Evolutionary conservation across 345 rosid genomes (phyloP), one percentile per base, ranked within the genome.

Genomic region (Populus pruinosa): DNA sequence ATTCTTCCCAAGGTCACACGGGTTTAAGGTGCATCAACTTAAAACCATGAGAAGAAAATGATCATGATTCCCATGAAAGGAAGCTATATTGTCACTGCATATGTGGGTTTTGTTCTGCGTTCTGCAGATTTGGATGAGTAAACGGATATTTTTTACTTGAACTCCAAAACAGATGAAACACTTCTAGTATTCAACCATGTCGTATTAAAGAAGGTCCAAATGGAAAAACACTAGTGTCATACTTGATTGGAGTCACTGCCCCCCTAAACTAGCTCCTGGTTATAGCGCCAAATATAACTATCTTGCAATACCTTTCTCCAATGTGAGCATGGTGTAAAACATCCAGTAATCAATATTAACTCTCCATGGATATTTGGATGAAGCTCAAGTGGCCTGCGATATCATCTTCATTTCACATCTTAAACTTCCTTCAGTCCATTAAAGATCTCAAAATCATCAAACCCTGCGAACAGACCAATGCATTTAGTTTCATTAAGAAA

Each of bases 381-480:
- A 47, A 47, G 49, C 25, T 17, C 35, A 17, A 64, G 31, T 27
- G 44, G 38, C 25, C 25, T 76, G 31, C 43, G 2, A 29, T 21
- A 13, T 70, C 21, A 77, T 70, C 47, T 41, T 39, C 67, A 20
- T 27, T 47, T 50, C 27, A 12, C 79, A 31, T 47, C 53, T 65
- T 65, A 49, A 41, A 47, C 71, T 71, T 70, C 75, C 38, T 75
- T 78, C 82, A 75, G 39, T 33, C 79, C 76, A 55, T 77, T 80
- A 82, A 92, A 91, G 80, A 96, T 90, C 87, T 96, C 96, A 67
- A 63, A 76, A 78, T 93, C 99, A 81, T 87, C 86, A 35, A 96
- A 96, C 25, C 94, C 98, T 96, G 90, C 88, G 84, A 9, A 75
- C 71, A 74, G 33, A 69, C 73, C 78, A 74, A 59, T 35, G 44